Evolutionary conservation across 2,329 filamentous ascomycete species (phyloP).

Genomic region (Calonectria henricotiae): DNA sequence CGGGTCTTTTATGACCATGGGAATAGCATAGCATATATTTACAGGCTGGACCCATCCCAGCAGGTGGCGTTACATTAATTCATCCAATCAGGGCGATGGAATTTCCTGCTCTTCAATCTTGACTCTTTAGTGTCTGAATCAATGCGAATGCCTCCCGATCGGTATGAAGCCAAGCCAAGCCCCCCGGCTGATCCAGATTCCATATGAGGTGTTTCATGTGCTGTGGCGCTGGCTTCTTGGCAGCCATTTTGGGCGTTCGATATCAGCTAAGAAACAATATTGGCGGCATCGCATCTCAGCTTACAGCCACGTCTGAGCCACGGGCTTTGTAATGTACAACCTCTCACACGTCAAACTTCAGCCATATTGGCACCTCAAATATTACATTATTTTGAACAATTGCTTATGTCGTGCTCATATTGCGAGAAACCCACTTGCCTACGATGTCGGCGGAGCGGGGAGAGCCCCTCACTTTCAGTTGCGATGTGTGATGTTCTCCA

Average conservation of each 20-base stretch:
- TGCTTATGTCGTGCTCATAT: not conserved
- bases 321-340: not conserved
- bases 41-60: conserved; percentile 35
- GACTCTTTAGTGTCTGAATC: conserved; percentile 1
- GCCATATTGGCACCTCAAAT: too few species aligned
- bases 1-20: conserved; percentile 19
- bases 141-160: conserved; percentile 1
- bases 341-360: conserved; percentile 1
- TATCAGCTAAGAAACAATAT: not conserved
- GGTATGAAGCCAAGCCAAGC: not conserved
- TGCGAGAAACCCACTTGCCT: not conserved
- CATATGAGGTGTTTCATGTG: not conserved
- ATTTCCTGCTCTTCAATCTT: not conserved
- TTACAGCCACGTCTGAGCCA: conserved; percentile 12
- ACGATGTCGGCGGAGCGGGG: not conserved
- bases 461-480: not conserved
- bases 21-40: conserved; percentile 26
- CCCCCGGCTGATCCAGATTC: conserved; percentile 2
- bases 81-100: conserved; percentile 14
- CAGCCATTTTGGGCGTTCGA: not conserved
- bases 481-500: not conserved
- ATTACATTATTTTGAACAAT: not conserved
- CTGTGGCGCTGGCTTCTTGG: not conserved
- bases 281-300: conserved; percentile 1
- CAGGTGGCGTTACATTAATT: conserved; percentile 34